Evolutionary conservation across 768 basidiomycete genomes (phyloP), one percentile per base, ranked within the genome.

Genomic region (Butyriboletus loyo): DNA sequence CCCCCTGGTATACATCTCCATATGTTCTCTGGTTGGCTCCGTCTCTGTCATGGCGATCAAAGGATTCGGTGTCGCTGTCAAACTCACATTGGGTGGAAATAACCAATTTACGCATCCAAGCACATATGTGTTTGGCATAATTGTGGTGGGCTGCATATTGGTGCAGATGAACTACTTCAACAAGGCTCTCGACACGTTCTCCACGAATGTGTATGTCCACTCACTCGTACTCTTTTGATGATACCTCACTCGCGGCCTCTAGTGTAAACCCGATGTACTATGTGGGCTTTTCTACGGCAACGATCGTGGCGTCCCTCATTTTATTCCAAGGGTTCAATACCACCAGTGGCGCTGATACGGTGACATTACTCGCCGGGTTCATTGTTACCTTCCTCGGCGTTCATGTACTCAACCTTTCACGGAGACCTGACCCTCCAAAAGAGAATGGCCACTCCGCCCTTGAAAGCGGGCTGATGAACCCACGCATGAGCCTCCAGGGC

Each of bases 41-140:
- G 84, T 99, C 39, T 93, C 92, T n/a, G 85, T 98, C 72, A 98
- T 99, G 97, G 89, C 93, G 37, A 89, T 98, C 78, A 99, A 99
- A 75, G 96, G 94, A 43, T 93, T 99, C 63, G 97, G 97, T 40
- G 86, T 98, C 42, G 96, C 97, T 3, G 81, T 99, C 63, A 98
- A 98, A 71, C 81, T 99, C 52, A 98, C 94, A 0, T 74, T 98
- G 52, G 80, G 83, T 10, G 95, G 96, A 41, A 90, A 91, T 66
- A 99, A 98, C 70, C 97, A 99, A 71, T 89, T 99, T 66, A 83
- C 87, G 1, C 91, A 94, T 65, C 85, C 89, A 34, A 93, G 91
- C 67, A 99, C 97, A n/a, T 99, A 98, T 69, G 83, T 98, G 24
- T 96, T 98, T 62, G 93, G 85, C 34, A 77, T 92, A 45, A 83